Percentiles rank a stretch among this genome's conserved stretches.
Evolutionary conservation across 1,139 yeast species (phyloP).

Genomic region (Suhomyces choctaworum): DNA sequence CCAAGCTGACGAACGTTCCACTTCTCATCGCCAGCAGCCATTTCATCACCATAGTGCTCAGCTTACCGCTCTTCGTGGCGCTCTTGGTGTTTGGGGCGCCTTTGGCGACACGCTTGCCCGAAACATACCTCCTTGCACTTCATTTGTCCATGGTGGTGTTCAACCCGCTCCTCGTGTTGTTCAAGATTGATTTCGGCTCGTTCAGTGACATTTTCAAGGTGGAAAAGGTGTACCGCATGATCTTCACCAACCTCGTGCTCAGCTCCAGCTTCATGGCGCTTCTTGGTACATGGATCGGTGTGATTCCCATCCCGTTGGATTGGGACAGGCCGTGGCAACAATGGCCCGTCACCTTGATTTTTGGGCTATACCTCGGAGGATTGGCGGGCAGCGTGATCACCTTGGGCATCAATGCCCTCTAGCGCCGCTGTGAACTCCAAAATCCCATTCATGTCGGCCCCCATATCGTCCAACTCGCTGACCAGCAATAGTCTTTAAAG

Average conservation of each 20-base stretch:
- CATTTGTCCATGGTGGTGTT: constrained; percentile 66
- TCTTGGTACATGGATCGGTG: constrained; percentile 90
- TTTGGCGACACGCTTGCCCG: constrained; percentile 50
- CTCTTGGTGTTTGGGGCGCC: constrained; percentile 88
- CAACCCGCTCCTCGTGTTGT: constrained; percentile 63
- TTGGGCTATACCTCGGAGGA: constrained; percentile 79
- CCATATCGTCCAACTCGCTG: no score
- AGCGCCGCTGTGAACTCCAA: no score
- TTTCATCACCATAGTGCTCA: constrained; percentile 43
- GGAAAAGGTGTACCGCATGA: constrained; percentile 24
- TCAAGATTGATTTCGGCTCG: constrained; percentile 52
- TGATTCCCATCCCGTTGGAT: constrained; percentile 89
- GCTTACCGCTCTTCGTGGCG: constrained; percentile 53
- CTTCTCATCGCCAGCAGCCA: constrained; percentile 39
- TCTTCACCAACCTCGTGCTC: constrained; percentile 40
- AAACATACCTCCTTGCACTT: constrained; percentile 63
- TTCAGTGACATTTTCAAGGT: constrained; percentile 25
- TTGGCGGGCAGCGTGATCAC: constrained; percentile 50
- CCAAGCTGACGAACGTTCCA: constrained; percentile 29
- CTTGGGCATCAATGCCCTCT: constrained; percentile 8
- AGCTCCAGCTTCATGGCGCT: constrained; percentile 50
- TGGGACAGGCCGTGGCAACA: constrained; percentile 98
- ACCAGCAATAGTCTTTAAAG: no score
- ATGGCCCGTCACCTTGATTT: constrained; percentile 90
- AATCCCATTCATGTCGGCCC: no score